Evolutionary conservation across 176 grass and related monocot genomes (phyloP).

Genomic region (Thalia dealbata): DNA sequence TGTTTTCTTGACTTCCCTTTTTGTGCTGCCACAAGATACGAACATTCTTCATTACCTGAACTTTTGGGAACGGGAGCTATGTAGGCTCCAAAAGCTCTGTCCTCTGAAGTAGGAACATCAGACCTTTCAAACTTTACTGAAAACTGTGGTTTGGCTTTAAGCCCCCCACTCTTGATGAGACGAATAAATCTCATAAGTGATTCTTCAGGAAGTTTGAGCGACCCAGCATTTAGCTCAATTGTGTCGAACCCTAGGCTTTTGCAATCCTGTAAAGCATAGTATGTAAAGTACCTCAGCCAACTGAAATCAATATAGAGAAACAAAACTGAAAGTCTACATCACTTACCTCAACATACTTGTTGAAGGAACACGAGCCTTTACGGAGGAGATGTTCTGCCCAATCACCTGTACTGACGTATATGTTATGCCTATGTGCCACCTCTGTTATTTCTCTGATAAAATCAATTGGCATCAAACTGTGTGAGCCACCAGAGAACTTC

Average conservation of each 20-base stretch:
- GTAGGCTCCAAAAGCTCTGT: slow-evolving; percentile 78
- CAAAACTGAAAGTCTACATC: not conserved
- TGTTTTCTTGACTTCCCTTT: not conserved
- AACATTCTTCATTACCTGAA: slow-evolving; percentile 30
- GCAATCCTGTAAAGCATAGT: slow-evolving; percentile 47
- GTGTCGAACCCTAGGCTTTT: slow-evolving; percentile 79
- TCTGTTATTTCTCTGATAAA: slow-evolving; percentile 64
- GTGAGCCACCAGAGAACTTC: slow-evolving; percentile 84
- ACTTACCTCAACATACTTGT: slow-evolving; percentile 67
- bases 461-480: slow-evolving; percentile 61
- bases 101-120: slow-evolving; percentile 52
- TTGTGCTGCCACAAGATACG: not conserved
- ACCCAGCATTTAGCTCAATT: slow-evolving; percentile 76
- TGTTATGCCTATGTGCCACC: slow-evolving; percentile 74
- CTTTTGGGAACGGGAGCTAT: slow-evolving; percentile 41
- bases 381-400: slow-evolving; percentile 84
- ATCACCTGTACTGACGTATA: slow-evolving; percentile 94
- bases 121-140: slow-evolving; percentile 77
- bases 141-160: slow-evolving; percentile 59
- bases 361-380: slow-evolving; percentile 69
- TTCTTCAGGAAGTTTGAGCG: slow-evolving; percentile 82
- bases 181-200: slow-evolving; percentile 61
- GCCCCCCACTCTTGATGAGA: slow-evolving; percentile 49
- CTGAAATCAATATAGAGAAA: not conserved
- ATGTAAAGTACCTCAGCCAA: not conserved